Evolutionary conservation across 208 protist genomes (phyloP).

Genomic region (Borovskyia barvae): DNA sequence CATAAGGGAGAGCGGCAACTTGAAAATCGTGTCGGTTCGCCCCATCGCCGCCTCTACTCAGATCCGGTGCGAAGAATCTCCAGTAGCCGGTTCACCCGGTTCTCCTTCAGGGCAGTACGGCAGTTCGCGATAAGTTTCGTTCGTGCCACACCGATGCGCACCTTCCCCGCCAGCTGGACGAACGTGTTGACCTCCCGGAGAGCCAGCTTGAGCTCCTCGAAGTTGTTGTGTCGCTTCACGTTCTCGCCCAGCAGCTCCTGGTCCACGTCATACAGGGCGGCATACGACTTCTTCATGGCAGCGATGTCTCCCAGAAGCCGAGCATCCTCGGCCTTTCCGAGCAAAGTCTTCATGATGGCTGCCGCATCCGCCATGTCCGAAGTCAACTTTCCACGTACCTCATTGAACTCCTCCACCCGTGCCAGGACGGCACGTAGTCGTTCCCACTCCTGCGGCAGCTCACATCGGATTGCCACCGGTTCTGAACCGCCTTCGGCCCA

Average conservation of each 20-base stretch:
- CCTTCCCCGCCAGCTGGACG: conserved; percentile 88
- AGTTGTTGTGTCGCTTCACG: conserved; percentile 92
- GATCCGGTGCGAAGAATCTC: conserved; percentile 78
- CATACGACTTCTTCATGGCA: conserved; percentile 80
- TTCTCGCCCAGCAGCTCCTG: conserved; percentile 91
- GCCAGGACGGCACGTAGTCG: conserved; percentile 55
- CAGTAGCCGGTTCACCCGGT: conserved; percentile 71
- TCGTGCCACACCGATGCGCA: conserved; percentile 76
- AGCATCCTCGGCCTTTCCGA: conserved; percentile 92
- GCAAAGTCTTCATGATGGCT: conserved; percentile 83
- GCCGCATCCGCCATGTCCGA: conserved; percentile 93
- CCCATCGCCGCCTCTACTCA: conserved; percentile 15
- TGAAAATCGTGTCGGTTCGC: too few species aligned
- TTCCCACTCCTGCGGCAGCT: conserved; percentile 79
- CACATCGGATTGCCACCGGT: conserved; percentile 37
- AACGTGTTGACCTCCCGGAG: conserved; percentile 92
- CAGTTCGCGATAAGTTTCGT: conserved; percentile 68
- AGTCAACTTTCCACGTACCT: conserved; percentile 83
- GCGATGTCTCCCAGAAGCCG: conserved; percentile 86
- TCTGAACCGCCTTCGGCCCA: conserved; percentile 22
- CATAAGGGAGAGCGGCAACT: too few species aligned
- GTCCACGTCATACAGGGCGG: conserved; percentile 83
- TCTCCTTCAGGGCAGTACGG: conserved; percentile 83
- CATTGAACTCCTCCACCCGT: conserved; percentile 86
- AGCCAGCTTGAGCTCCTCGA: conserved; percentile 78